phyloP scores from a whole-genome alignment of 331 rosid genomes.

The Prunus yedoensis region DNA sequence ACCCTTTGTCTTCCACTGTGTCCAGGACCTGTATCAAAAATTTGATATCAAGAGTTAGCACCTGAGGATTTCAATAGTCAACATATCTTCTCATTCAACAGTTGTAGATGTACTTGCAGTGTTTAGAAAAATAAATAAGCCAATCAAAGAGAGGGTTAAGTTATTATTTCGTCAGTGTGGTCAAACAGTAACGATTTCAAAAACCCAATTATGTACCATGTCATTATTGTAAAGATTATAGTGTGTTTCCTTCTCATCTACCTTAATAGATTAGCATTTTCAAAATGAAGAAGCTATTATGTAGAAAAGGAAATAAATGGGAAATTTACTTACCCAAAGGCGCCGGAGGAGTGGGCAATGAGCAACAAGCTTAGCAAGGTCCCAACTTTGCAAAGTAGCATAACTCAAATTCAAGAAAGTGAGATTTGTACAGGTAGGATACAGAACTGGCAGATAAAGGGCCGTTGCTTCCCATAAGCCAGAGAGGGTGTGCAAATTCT shows the following conservation, averaged over 20 bases:
- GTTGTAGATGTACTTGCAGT: no score
- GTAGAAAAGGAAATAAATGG: conserved; percentile 1
- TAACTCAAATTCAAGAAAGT: conserved; percentile 78
- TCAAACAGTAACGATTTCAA: not conserved
- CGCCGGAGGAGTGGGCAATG: conserved; percentile 67
- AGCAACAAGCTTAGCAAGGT: conserved; percentile 60
- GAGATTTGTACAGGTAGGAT: conserved; percentile 53
- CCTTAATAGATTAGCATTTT: not conserved
- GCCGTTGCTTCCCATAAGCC: conserved; percentile 66
- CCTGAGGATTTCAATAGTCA: not conserved
- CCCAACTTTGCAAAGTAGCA: conserved; percentile 55
- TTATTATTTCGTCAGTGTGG: not conserved
- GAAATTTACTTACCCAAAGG: conserved; percentile 75
- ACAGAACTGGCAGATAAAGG: conserved; percentile 62
- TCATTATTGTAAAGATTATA: not conserved
- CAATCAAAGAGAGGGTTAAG: no score
- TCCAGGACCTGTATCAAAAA: conserved; percentile 65
- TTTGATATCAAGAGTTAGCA: conserved; percentile 10
- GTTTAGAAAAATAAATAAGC: no score
- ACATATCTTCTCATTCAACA: not conserved
- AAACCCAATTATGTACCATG: not conserved
- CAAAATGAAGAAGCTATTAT: not conserved
- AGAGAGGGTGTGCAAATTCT: conserved; percentile 62
- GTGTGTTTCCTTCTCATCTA: not conserved
- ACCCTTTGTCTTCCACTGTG: conserved; percentile 81